Base-by-base conservation (phyloP, 2,329 filamentous ascomycete genomes). In the Venturia effusa region DNA sequence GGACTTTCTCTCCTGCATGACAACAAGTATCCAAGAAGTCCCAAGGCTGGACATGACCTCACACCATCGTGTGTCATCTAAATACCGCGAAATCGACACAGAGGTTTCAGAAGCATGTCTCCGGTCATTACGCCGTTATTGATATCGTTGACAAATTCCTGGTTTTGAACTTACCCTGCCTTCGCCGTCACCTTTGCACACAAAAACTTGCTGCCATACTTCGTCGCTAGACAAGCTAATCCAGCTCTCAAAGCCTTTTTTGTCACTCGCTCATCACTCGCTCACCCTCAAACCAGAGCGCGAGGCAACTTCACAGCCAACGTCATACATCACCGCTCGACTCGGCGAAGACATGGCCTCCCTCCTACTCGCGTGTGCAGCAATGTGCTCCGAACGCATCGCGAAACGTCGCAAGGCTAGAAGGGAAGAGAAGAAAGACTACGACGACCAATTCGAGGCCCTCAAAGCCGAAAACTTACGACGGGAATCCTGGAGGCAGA, bases 401-500 rank as follows among this genome's bases (percentile, higher is more conserved):
- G 37, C 55, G 27, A 59, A 61, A 27, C 62, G 62, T n/a, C 65
- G 60, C 13, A 55, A 59, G 22, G 62, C 45, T 11, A 61, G 61
- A 45, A 65, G 64, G 54, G 65, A 57, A 19, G 39, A 41, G 40
- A 24, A 66, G 37, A 59, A 64, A 32, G 66, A 65, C n/a, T 67
- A 67, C 57, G 55, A 64, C 1, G 39, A 66, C 11, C 27, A 66
- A 10, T 67, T 67, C 39, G 67, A 68, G 39, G 22, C 51, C 1
- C 34, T 67, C 34, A 62, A 66, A 59, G 66, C 64, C 11, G 61
- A 63, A 40, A 68, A 68, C 32, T 62, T 63, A 27, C n/a, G 45
- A 27, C 48, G 67, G 32, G 51, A 57, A 57, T 57, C 51, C 32
- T 63, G 65, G 27, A 62, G 63, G 41, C 62, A 66, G 30, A 57